Conservation (phyloP, 2,329 filamentous ascomycete species). For the Penicillium thymicola region DNA sequence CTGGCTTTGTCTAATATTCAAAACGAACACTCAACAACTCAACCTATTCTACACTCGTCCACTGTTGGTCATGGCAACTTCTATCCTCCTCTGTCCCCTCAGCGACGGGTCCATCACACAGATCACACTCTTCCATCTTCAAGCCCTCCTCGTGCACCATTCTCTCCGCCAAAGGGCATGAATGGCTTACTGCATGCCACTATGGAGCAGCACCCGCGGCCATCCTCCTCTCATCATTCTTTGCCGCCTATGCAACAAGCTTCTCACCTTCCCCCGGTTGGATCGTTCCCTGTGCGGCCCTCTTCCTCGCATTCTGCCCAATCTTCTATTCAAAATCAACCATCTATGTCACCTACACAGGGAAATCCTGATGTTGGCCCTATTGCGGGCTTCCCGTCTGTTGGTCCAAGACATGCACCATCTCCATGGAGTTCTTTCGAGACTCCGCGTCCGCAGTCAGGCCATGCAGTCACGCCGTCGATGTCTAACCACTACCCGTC, state of each 20-base stretch:
- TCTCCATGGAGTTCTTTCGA: conserved; percentile 34
- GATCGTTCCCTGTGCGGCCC: conserved; percentile 39
- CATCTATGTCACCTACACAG: conserved; percentile 50
- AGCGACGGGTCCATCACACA: conserved; percentile 29
- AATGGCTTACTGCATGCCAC: conserved; percentile 29
- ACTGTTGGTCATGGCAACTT: conserved; percentile 12
- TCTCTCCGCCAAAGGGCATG: conserved; percentile 33
- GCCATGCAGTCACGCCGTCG: conserved; percentile 28
- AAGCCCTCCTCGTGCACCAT: conserved; percentile 30
- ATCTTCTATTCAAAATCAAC: conserved; percentile 42
- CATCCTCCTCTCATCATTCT: conserved; percentile 15
- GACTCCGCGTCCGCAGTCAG: conserved; percentile 30
- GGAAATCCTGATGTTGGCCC: conserved; percentile 49
- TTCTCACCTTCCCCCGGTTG: conserved; percentile 31
- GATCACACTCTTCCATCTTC: conserved; percentile 17
- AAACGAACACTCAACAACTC: conserved; percentile 22
- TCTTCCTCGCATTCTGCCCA: conserved; percentile 42
- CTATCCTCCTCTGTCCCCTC: conserved; percentile 28
- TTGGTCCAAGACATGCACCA: conserved; percentile 28
- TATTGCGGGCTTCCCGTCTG: conserved; percentile 43
- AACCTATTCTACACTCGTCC: conserved; percentile 13
- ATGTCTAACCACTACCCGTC: conserved; percentile 32
- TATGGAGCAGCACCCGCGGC: conserved; percentile 24
- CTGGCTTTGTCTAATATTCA: conserved; percentile 17
- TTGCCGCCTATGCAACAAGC: conserved; percentile 28